phyloP scores from a whole-genome alignment of 2,329 filamentous ascomycete species.

The Orbilia quercus region DNA sequence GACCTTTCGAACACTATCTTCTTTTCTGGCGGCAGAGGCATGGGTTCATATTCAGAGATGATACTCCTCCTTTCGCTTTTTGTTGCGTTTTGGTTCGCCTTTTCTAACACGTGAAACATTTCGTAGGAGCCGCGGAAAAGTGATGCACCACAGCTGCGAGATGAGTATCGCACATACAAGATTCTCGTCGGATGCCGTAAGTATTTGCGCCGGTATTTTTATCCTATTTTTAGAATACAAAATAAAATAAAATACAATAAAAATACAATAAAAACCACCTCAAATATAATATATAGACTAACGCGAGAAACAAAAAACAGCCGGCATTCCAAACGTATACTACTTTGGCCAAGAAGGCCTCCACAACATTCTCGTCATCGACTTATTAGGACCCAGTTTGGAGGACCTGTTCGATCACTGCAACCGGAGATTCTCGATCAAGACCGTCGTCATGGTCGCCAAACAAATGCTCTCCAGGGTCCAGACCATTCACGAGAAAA shows the following conservation, averaged over 20 bases:
- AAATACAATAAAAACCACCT: no score
- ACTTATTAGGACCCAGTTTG: slow-evolving; percentile 90
- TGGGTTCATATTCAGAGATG: no score
- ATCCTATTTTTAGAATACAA: no score
- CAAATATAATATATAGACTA: no score
- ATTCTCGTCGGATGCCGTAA: slow-evolving; percentile 98
- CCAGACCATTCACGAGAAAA: slow-evolving; percentile 96
- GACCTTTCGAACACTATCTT: not conserved
- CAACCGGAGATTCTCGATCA: slow-evolving; percentile 91
- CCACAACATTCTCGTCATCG: slow-evolving; percentile 98
- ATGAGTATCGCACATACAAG: slow-evolving; percentile 99
- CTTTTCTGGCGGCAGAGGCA: no score
- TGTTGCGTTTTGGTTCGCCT: slow-evolving; percentile 11
- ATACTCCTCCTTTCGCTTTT: slow-evolving; percentile 16
- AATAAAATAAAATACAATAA: no score
- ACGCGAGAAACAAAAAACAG: no score
- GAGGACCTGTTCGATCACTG: slow-evolving; percentile 98
- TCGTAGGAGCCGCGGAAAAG: slow-evolving; percentile 96
- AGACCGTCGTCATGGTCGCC: slow-evolving; percentile 98
- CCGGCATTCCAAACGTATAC: slow-evolving; percentile 98
- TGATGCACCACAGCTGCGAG: slow-evolving; percentile 94
- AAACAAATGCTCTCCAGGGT: slow-evolving; percentile 91
- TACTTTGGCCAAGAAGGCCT: slow-evolving; percentile 99
- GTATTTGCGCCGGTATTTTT: slow-evolving; percentile 64
- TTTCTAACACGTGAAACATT: slow-evolving; percentile 44